Evolutionary conservation across 495 filamentous ascomycete species (phyloP), one percentile per base, ranked within the genome.

Genomic region (Penicillium odoratum): DNA sequence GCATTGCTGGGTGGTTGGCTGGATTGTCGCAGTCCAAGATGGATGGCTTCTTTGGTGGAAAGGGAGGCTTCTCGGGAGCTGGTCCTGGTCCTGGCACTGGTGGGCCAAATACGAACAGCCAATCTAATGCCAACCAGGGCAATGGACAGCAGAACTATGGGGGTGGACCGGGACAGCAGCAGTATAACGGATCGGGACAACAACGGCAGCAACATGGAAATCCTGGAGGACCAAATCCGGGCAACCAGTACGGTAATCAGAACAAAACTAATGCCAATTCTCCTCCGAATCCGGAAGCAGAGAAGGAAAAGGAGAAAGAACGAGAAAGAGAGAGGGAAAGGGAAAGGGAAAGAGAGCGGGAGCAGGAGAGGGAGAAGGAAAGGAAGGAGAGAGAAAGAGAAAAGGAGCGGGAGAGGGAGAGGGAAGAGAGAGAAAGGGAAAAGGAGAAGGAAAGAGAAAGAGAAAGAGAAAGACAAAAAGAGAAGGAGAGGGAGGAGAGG

Each of bases 1-100:
- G 86, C 5, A 60, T 93, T 10, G 88, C 83, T 9, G 88, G 85
- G 1, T 96, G 89, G 90, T 82, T 85, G 4, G 78, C 85, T 67
- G 91, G 90, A 5, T 81, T 83, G 61, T 83, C 79, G 28, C 88
- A 91, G 67, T 75, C 71, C 8, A 81, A 83, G 21, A 28, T 40
- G 7, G 45, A 46, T 0, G 48, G 48, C n/a, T 34, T 48, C 28
- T 48, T 50, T 25, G 48, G 51, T 6, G 34, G 54, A 46, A 53
- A 52, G 67, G 76, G 34, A 63, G 65, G 15, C 57, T 62, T 11
- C 60, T 59, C 36, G 58, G 63, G 16, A 58, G 21, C 21, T 21
- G 21, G 21, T 21, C 21, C 57, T 21, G 57, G 61, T 15, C 47
- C 60, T 59, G 71, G 69, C 53, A 56, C 57, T 56, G 55, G 56